Conservation (phyloP, 768 basidiomycete species). For the Coprinopsis strossmayeri region DNA sequence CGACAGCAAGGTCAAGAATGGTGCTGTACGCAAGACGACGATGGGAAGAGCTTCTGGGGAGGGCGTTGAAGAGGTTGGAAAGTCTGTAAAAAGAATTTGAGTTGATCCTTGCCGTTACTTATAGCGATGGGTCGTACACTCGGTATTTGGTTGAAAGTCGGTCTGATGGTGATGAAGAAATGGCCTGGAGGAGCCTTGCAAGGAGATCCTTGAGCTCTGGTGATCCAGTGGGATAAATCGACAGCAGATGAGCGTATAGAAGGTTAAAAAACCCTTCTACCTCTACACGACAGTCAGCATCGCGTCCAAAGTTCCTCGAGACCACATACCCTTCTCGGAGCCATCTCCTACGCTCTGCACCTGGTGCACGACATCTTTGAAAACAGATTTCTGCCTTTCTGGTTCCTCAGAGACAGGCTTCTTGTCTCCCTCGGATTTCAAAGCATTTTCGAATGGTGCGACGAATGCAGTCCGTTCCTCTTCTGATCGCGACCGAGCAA, state of each 20-base stretch:
- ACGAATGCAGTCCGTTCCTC: constrained; percentile 59
- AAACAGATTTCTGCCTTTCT: constrained; percentile 42
- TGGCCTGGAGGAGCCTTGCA: constrained; percentile 42
- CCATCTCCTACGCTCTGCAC: constrained; percentile 72
- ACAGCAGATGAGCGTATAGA: constrained; percentile 64
- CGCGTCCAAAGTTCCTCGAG: not conserved
- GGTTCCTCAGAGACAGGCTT: constrained; percentile 51
- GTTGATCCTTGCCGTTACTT: constrained; percentile 3
- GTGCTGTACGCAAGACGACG: constrained; percentile 57
- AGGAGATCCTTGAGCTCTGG: constrained; percentile 49
- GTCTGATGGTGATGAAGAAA: constrained; percentile 48
- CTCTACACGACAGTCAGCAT: constrained; percentile 26
- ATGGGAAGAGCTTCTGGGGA: constrained; percentile 58
- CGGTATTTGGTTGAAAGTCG: constrained; percentile 64
- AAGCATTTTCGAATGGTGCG: constrained; percentile 57
- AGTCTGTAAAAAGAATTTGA: constrained; percentile 38
- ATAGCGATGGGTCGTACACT: constrained; percentile 43
- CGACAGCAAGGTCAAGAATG: constrained; percentile 52
- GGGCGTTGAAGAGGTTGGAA: constrained; percentile 76
- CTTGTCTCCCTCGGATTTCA: constrained; percentile 45
- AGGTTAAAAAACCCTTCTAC: constrained; percentile 88
- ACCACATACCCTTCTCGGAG: constrained; percentile 58
- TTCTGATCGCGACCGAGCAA: constrained; percentile 59
- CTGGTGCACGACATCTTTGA: constrained; percentile 55
- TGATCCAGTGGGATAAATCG: constrained; percentile 48